These are phyloP conservation scores for Ophiocordyceps australis DNA, from an alignment of 2,329 filamentous ascomycete species.

Conservation along the genomic window DNA sequence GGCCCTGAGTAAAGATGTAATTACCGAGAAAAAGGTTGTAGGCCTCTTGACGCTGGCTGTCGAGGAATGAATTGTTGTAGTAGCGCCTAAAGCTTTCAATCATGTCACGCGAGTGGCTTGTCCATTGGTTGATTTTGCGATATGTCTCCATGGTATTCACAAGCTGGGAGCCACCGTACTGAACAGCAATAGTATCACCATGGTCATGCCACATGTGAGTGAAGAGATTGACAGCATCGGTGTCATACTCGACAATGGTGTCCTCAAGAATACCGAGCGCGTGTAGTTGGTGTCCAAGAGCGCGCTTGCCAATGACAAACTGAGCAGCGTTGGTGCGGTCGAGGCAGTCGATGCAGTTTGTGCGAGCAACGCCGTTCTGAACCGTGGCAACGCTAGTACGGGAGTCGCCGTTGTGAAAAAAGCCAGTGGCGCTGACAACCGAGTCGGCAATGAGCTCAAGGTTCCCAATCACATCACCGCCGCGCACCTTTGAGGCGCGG, in stretches of 20 bases:
- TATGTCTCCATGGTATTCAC: constrained; percentile 99
- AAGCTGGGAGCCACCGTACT: constrained; percentile 92
- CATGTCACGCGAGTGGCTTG: constrained; percentile 93
- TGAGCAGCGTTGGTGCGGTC: constrained; percentile 96
- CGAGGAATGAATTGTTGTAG: constrained; percentile 96
- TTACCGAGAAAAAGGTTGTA: constrained; percentile 96
- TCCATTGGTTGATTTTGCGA: constrained; percentile 98
- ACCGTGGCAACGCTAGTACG: constrained; percentile 43
- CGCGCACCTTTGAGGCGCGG: constrained; percentile 75
- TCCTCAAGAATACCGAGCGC: constrained; percentile 74
- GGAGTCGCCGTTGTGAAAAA: constrained; percentile 83
- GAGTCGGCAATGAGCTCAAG: constrained; percentile 80
- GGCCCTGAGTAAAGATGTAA: constrained; percentile 71
- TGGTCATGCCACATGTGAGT: constrained; percentile 98
- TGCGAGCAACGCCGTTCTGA: constrained; percentile 85
- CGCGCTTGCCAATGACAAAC: constrained; percentile 91
- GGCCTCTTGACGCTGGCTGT: constrained; percentile 93
- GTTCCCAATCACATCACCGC: constrained; percentile 86
- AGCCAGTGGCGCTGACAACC: constrained; percentile 69
- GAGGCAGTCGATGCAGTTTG: constrained; percentile 95
- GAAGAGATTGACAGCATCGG: constrained; percentile 87
- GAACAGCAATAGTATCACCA: constrained; percentile 91
- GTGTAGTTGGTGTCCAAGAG: constrained; percentile 79
- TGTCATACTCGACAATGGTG: constrained; percentile 75
- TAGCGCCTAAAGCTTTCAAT: constrained; percentile 98